Conservation (phyloP, 495 filamentous ascomycete species). For the Aspergillus indologenus region DNA sequence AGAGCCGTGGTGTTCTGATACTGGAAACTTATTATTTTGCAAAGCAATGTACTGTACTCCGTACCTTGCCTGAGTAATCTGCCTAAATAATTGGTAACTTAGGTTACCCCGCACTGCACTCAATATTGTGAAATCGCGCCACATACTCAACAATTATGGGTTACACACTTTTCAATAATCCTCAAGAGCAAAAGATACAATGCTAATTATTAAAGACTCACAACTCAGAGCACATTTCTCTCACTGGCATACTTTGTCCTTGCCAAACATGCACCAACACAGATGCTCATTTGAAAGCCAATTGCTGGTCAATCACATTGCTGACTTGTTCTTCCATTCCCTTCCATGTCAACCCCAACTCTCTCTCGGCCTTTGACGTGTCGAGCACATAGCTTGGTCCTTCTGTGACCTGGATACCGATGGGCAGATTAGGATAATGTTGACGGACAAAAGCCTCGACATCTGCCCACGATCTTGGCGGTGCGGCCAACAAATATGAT, state of each 20-base stretch:
- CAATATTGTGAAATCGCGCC: no score
- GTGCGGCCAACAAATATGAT: conserved; percentile 21
- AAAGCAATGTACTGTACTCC: no score
- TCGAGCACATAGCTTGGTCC: conserved; percentile 43
- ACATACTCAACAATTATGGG: no score
- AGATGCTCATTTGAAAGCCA: conserved; percentile 3
- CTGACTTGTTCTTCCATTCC: conserved; percentile 23
- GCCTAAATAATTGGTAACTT: no score
- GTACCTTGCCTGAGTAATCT: no score
- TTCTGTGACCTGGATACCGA: conserved; percentile 12
- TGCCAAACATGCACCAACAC: background rate
- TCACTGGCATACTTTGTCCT: no score
- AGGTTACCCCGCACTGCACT: no score
- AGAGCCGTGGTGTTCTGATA: background rate
- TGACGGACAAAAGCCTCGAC: conserved; percentile 22
- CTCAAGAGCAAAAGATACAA: no score
- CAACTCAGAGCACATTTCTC: no score
- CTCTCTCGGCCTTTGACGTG: conserved; percentile 48
- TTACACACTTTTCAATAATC: no score
- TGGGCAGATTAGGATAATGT: conserved; percentile 23
- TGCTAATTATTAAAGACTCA: no score
- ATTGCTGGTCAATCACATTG: conserved; percentile 34
- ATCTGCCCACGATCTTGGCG: conserved; percentile 24
- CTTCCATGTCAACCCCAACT: conserved; percentile 29
- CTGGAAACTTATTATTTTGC: background rate